Evolutionary conservation across 345 rosid species (phyloP).

Genomic region (Gossypium ekmanianum): DNA sequence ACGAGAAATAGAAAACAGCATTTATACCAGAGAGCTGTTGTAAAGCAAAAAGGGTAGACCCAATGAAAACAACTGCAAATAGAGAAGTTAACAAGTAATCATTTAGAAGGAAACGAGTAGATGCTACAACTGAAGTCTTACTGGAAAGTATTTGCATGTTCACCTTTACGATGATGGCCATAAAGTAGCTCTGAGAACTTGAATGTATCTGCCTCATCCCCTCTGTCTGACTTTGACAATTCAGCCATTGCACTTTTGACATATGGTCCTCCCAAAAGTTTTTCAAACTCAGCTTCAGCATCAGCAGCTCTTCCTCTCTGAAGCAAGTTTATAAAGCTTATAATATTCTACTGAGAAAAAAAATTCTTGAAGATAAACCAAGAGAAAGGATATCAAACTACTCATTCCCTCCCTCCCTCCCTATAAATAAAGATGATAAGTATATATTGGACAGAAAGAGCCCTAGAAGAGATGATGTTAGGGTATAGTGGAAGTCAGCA

Average conservation of each 20-base stretch:
- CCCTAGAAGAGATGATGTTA: background rate
- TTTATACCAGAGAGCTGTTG: conserved; percentile 98
- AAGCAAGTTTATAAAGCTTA: conserved; percentile 17
- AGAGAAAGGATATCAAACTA: conserved; percentile 4
- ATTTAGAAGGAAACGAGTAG: conserved; percentile 21
- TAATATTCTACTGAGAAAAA: conserved; percentile 2
- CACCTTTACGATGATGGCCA: conserved; percentile 72
- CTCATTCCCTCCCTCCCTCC: background rate
- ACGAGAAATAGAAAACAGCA: conserved; percentile 92
- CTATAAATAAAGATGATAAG: background rate
- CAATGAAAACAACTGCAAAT: conserved; percentile 95
- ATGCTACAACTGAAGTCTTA: background rate
- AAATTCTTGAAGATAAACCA: background rate
- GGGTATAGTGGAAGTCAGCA: background rate
- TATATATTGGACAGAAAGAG: background rate
- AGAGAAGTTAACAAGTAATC: conserved; percentile 34
- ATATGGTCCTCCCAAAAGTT: conserved; percentile 63
- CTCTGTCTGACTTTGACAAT: conserved; percentile 61
- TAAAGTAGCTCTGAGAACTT: conserved; percentile 62
- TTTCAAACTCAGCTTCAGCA: conserved; percentile 82
- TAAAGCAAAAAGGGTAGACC: conserved; percentile 87
- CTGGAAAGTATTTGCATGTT: conserved; percentile 21
- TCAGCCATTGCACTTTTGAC: conserved; percentile 81
- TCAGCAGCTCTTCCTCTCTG: conserved; percentile 84
- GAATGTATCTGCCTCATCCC: conserved; percentile 59